Evolutionary conservation across 2,329 filamentous ascomycete genomes (phyloP).

Genomic region (Coniochaeta sp.): DNA sequence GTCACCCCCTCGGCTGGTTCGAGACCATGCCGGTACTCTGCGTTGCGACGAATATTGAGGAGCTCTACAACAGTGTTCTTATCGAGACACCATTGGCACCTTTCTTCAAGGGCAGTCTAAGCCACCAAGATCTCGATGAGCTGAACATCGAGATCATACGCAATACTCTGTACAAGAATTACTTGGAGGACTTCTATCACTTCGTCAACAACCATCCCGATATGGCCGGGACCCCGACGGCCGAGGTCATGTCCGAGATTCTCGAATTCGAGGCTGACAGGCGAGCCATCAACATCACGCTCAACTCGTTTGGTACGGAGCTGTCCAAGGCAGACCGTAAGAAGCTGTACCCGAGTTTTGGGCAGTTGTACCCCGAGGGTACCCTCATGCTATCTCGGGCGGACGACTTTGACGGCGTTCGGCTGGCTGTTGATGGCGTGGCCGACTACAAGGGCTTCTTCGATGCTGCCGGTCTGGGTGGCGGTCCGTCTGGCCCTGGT

Average conservation of each 20-base stretch:
- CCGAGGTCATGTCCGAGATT: constrained; percentile 92
- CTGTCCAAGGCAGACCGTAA: constrained; percentile 87
- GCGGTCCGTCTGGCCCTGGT: constrained; percentile 64
- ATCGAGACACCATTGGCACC: constrained; percentile 93
- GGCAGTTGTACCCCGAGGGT: constrained; percentile 86
- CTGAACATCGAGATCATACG: constrained; percentile 98
- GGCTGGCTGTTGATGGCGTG: constrained; percentile 87
- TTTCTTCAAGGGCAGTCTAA: constrained; percentile 95
- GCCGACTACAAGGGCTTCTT: constrained; percentile 95
- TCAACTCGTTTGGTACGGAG: constrained; percentile 98
- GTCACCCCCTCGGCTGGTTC: constrained; percentile 96
- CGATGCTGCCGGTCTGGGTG: constrained; percentile 75
- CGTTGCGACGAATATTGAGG: constrained; percentile 96
- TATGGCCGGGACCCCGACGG: constrained; percentile 79
- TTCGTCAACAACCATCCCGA: constrained; percentile 89
- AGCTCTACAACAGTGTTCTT: constrained; percentile 95
- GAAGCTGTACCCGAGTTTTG: constrained; percentile 92
- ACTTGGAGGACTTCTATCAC: constrained; percentile 92
- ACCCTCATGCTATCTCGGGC: constrained; percentile 91
- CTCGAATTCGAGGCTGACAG: constrained; percentile 95
- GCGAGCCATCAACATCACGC: constrained; percentile 95
- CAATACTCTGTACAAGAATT: constrained; percentile 99
- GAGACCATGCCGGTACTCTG: constrained; percentile 98
- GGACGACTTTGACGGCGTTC: constrained; percentile 89
- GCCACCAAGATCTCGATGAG: constrained; percentile 95